Conservation (phyloP, 192 early-diverging fungal genomes). For the Fimicolochytrium jonesii region DNA sequence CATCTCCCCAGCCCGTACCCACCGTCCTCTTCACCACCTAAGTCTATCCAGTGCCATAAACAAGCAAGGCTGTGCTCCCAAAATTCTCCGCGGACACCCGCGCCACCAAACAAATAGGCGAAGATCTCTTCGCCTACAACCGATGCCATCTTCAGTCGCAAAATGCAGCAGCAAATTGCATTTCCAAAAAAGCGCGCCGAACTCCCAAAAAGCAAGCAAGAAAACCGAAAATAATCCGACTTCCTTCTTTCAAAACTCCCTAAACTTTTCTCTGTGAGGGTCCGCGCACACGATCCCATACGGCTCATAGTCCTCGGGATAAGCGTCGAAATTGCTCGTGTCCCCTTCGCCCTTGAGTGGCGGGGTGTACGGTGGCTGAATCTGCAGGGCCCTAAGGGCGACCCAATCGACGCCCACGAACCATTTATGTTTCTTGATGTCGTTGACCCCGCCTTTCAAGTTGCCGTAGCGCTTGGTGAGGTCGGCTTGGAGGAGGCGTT, state of each 20-base stretch:
- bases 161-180: no score
- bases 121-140: no score
- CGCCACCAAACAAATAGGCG: no score
- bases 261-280: slow-evolving; percentile 68
- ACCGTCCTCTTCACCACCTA: no score
- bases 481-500: slow-evolving; percentile 65
- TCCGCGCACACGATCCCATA: slow-evolving; percentile 76
- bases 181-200: no score
- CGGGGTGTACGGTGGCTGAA: slow-evolving; percentile 85
- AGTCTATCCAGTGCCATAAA: no score
- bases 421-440: slow-evolving; percentile 95
- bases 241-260: slow-evolving; percentile 53
- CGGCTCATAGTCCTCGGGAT: slow-evolving; percentile 85
- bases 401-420: slow-evolving; percentile 93
- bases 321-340: slow-evolving; percentile 91
- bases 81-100: no score
- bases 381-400: slow-evolving; percentile 62
- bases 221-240: no score
- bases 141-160: no score
- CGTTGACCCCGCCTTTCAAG: slow-evolving; percentile 65
- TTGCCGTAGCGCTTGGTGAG: slow-evolving; percentile 77
- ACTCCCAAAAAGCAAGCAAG: no score
- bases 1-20: no score
- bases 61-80: no score
- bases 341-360: slow-evolving; percentile 78